phyloP scores from a whole-genome alignment of 352 stramenopile species.

The Phytopythium vexans region DNA sequence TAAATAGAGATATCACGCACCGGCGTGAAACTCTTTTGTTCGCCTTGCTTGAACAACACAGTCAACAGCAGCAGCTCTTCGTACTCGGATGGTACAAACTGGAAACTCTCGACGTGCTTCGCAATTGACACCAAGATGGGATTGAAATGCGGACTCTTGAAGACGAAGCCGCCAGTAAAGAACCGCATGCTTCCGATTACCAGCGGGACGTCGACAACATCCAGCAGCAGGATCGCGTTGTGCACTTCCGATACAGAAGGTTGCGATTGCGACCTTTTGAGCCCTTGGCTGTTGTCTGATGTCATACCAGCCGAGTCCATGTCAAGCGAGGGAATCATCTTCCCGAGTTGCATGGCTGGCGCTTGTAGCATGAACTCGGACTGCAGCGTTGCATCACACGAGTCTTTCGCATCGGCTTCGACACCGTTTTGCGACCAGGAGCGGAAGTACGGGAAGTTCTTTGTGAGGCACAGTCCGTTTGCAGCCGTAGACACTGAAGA shows the following conservation, averaged over 20 bases:
- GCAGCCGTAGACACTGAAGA: neutral
- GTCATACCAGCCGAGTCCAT: slow-evolving; percentile 10
- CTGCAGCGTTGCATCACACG: slow-evolving; percentile 35
- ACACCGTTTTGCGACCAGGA: slow-evolving; percentile 52
- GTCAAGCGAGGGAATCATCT: slow-evolving; percentile 31
- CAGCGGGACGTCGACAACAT: slow-evolving; percentile 37
- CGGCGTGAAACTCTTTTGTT: slow-evolving; percentile 10
- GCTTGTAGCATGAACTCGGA: slow-evolving; percentile 72
- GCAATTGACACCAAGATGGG: slow-evolving; percentile 64
- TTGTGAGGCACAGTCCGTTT: slow-evolving; percentile 41
- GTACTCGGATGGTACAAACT: slow-evolving; percentile 38
- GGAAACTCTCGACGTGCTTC: slow-evolving; percentile 46
- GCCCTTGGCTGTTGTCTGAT: neutral
- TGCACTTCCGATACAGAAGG: slow-evolving; percentile 12
- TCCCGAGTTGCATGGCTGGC: slow-evolving; percentile 39
- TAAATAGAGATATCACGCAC: slow-evolving; percentile 11
- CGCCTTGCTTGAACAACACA: slow-evolving; percentile 42
- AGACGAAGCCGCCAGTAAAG: slow-evolving; percentile 58
- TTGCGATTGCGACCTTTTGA: slow-evolving; percentile 2
- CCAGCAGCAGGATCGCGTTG: slow-evolving; percentile 44
- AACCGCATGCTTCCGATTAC: slow-evolving; percentile 48
- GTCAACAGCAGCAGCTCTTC: slow-evolving; percentile 70
- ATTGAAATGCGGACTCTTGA: slow-evolving; percentile 49
- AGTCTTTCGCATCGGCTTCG: slow-evolving; percentile 40
- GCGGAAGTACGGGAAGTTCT: slow-evolving; percentile 56